Evolutionary conservation across 345 rosid species (phyloP), one percentile per base, ranked within the genome.

Genomic region (Syzygium aromaticum): DNA sequence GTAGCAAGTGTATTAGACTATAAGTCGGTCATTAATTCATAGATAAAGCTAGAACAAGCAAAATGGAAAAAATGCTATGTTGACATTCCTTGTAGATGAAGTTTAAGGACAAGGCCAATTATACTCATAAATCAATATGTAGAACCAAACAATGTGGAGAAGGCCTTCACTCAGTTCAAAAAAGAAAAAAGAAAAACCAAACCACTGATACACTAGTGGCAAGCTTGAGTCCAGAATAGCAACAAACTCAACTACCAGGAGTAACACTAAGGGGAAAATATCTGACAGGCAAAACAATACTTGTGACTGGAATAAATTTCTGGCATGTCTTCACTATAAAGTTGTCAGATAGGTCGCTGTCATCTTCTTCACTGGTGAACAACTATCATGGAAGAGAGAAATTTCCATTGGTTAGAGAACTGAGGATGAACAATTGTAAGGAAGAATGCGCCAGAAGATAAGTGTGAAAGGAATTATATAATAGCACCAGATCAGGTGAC

Each of bases 251-350:
- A 73, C 22, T 67, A 67, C 19, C 25, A 9, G 80, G 80, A 67
- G 25, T 67, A 67, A 67, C 25, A 33, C 25, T 19, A 67, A 33
- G 13, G 46, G 46, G 23, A 4, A 19, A 67, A 67, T 73, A 73
- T 73, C 88, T 54, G 57, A 33, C 85, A 67, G 73, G 52, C 64
- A 85, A 86, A 87, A 89, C 25, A 88, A 93, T 96, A 97, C 99
- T 89, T 90, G 98, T 95, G 86, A 97, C 95, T 46, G 98, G 99
- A 87, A 97, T 97, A 89, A 95, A 93, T 93, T 93, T 95, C 91
- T 93, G 98, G 93, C 99, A 96, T 86, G 98, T 95, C 95, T 95
- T 97, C 87, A 97, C 98, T 85, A 97, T 91, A 89, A 93, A 96
- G 90, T 96, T 96, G 92, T 95, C 93, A 0, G 98, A 95, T 87